Evolutionary conservation across 306 rosid species (phyloP).

Genomic region (Castanopsis chinensis): DNA sequence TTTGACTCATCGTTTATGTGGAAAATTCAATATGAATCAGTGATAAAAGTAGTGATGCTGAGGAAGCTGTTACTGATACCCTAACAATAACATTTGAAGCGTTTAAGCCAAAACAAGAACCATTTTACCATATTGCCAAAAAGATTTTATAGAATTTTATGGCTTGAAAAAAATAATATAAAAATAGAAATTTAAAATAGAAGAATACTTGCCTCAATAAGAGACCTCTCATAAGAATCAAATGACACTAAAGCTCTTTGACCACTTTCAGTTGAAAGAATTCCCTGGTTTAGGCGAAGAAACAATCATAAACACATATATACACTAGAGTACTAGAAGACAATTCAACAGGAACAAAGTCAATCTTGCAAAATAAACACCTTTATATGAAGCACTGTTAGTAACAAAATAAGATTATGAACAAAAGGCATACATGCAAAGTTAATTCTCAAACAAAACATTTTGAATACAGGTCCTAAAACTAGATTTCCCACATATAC

Average conservation of each 20-base stretch:
- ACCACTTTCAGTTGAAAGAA: slow-evolving; percentile 87
- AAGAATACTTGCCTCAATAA: slow-evolving; percentile 57
- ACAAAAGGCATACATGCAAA: not conserved
- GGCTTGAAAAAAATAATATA: not conserved
- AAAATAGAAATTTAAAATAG: not conserved
- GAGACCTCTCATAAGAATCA: slow-evolving; percentile 70
- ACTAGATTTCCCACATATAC: not conserved
- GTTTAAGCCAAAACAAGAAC: not conserved
- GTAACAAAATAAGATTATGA: not conserved
- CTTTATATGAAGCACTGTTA: not conserved
- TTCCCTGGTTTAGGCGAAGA: slow-evolving; percentile 42
- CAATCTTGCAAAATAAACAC: not conserved
- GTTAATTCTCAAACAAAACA: not conserved
- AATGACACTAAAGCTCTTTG: slow-evolving; percentile 59
- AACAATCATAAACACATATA: not conserved
- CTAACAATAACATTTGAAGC: not conserved
- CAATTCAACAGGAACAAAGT: not conserved
- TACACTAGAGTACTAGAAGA: not conserved
- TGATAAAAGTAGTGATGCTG: not conserved
- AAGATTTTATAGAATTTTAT: not conserved
- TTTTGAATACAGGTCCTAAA: not conserved
- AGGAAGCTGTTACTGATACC: not conserved
- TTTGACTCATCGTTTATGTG: not conserved
- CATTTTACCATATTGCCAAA: not conserved
- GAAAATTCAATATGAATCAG: not conserved